Base-by-base conservation (phyloP, 768 basidiomycete species). In the Lentinula lateritia region DNA sequence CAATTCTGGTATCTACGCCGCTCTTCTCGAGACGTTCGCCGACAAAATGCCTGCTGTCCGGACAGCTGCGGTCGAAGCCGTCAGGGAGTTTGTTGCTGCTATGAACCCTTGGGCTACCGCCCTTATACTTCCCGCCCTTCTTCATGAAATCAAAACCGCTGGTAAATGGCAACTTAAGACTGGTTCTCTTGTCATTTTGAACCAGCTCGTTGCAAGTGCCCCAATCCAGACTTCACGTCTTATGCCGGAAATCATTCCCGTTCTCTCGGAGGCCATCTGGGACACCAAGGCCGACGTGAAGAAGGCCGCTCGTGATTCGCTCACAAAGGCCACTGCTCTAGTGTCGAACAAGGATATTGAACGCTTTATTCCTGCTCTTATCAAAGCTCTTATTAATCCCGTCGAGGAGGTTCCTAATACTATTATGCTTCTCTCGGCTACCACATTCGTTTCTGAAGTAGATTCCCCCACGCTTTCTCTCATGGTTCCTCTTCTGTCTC, bases 371-470 rank as follows among this genome's bases (percentile, higher is more conserved):
- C 93, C 93, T 69, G 95, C 95, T 74, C 87, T 99, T 71, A 95
- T 98, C 77, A 94, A 96, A 76, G 90, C 93, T 74, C 83, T 98
- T 72, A 94, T 98, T 79, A 95, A 99, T 84, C 97, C 97, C 69
- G 94, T 97, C 66, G 96, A 99, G 82, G 97, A 99, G 87, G 95
- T 98, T 62, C 92, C 95, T 70, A 89, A 87, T 69, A 97, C 95
- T 71, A 92, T 98, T 70, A 83, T 84, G 65, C 90, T 96, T 79
- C 93, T 97, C 77, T 94, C 95, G 76, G 87, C 95, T 62, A 98
- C 95, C 77, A 98, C 95, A 76, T 98, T 97, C 88, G 95, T 98
- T 92, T 93, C 95, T 57, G 95, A 98, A 83, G 95, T 98, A 77
- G 95, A 97, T 70, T 94, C 95, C 54, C 84, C 95, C 61, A 97